Conservation (phyloP, 2,329 filamentous ascomycete species). For the Mycosphaerella sp. region DNA sequence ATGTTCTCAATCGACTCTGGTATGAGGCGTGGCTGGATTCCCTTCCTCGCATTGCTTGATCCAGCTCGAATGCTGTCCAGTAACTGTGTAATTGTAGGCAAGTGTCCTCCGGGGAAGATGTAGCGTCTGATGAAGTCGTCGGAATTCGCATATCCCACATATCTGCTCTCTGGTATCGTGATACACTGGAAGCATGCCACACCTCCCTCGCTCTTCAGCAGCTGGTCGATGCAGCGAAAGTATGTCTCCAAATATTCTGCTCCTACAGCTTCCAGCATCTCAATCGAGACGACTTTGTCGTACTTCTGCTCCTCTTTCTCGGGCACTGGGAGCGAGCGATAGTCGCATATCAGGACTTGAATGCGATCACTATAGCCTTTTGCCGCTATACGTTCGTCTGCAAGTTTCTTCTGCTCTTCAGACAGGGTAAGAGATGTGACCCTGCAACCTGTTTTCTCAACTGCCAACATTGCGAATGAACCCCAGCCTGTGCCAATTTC, state of each 20-base stretch:
- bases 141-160: slow-evolving; percentile 58
- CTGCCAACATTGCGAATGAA: slow-evolving; percentile 65
- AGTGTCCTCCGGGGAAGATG: slow-evolving; percentile 72
- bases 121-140: slow-evolving; percentile 72
- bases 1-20: slow-evolving; percentile 66
- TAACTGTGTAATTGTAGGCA: slow-evolving; percentile 61
- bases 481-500: slow-evolving; percentile 75
- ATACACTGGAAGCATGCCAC: slow-evolving; percentile 71
- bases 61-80: slow-evolving; percentile 57
- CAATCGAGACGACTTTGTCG: slow-evolving; percentile 68
- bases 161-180: slow-evolving; percentile 64
- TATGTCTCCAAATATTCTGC: slow-evolving; percentile 61
- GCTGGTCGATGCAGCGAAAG: slow-evolving; percentile 56
- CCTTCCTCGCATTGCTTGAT: slow-evolving; percentile 46
- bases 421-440: slow-evolving; percentile 65
- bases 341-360: slow-evolving; percentile 62
- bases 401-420: slow-evolving; percentile 61
- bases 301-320: slow-evolving; percentile 39
- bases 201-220: slow-evolving; percentile 60
- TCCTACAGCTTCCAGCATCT: slow-evolving; percentile 72
- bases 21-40: slow-evolving; percentile 43
- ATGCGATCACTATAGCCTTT: slow-evolving; percentile 58
- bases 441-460: slow-evolving; percentile 58
- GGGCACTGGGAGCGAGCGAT: slow-evolving; percentile 55
- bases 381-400: slow-evolving; percentile 57